A percentile compares a stretch with the other conserved stretches of the same genome.
phyloP scores from a whole-genome alignment of 106 monocot species.

The Chionographis japonica region DNA sequence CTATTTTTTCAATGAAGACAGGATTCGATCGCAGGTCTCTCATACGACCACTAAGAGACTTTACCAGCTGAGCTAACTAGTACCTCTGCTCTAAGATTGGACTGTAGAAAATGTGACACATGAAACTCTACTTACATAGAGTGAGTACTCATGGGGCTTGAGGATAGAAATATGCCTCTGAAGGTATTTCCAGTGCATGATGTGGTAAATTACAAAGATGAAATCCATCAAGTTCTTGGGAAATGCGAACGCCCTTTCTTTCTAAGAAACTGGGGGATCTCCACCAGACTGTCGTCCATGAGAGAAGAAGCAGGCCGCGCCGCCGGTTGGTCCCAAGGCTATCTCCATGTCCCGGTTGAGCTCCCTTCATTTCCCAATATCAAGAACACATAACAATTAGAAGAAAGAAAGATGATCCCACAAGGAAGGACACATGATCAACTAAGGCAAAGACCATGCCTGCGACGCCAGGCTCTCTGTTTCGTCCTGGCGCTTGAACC shows the following conservation, averaged over 20 bases:
- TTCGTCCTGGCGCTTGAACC: conserved; percentile 87
- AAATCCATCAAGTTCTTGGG: conserved; percentile 40
- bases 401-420: background rate
- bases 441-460: conserved; percentile 20
- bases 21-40: too few species aligned
- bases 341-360: conserved; percentile 33
- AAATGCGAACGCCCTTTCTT: conserved; percentile 67
- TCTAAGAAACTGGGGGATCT: conserved; percentile 80
- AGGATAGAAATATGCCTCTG: too few species aligned
- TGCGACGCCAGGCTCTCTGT: conserved; percentile 40
- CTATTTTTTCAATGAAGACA: too few species aligned
- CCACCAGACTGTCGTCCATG: conserved; percentile 49
- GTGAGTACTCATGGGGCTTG: too few species aligned
- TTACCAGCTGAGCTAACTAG: too few species aligned
- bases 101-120: too few species aligned
- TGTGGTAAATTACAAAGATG: background rate
- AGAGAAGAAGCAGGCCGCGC: conserved; percentile 33
- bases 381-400: background rate
- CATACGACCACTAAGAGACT: too few species aligned
- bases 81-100: too few species aligned
- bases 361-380: conserved; percentile 31
- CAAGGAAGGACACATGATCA: background rate
- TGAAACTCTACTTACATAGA: too few species aligned
- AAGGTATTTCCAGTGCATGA: too few species aligned
- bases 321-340: conserved; percentile 34